Evolutionary conservation across 208 protist genomes (phyloP), one percentile per base, ranked within the genome.

Genomic region (Angomonas deanei): DNA sequence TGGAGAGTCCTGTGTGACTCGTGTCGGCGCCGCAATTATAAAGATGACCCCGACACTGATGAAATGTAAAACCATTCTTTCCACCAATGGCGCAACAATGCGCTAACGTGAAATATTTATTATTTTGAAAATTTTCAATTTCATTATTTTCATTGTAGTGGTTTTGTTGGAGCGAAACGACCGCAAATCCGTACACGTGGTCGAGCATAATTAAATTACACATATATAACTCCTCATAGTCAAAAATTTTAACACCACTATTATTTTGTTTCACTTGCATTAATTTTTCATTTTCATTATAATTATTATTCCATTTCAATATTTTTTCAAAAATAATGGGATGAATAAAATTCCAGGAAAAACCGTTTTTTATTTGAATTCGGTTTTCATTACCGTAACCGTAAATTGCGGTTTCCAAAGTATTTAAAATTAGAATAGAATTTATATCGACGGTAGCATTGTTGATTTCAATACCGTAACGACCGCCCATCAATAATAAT

Each of bases 31-130:
- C 80, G 54, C 80, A 90, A 70, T 80, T 34, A 4, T 39, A 42
- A 39, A 89, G 50, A 2, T 36, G 64, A 56, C 78, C 76, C 6
- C 55, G 57, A 1, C 82, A 83, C 57, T 47, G 46, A 64, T 89
- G 78, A 21, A 89, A 50, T 4, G 78, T 87, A 67, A 89, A 92
- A 47, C 86, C 82, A 68, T 90, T 92, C 39, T 82, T 64, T 55
- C 75, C 78, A 57, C 70, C 71, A 2, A 79, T 33, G 11, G 74
- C 80, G 33, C 86, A 60, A 50, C 86, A 92, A 50, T 78, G 64
- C 24, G 73, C 56, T 17, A 86, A 57, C 31, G 21, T 24, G 28
- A 76, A 64, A 24, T n/a, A n/a, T n/a, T n/a, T n/a, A n/a, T n/a
- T n/a, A n/a, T n/a, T n/a, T n/a, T n/a, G n/a, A n/a, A n/a, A n/a